phyloP scores from a whole-genome alignment of 306 rosid genomes.

The Purshia tridentata region DNA sequence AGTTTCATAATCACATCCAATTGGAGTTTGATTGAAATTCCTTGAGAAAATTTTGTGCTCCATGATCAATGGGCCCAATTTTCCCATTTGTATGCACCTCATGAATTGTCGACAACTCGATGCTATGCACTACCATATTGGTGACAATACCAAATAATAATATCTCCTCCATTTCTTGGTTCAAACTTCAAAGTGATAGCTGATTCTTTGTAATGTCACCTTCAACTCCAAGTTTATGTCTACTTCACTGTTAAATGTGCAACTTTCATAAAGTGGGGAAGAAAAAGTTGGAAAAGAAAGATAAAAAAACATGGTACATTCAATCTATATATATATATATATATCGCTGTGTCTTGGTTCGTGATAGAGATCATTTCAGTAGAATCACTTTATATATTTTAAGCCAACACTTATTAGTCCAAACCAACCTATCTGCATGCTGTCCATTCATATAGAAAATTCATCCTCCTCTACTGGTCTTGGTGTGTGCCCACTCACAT shows the following conservation, averaged over 20 bases:
- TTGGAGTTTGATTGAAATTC: slow-evolving; percentile 29
- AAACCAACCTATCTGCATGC: slow-evolving; percentile 24
- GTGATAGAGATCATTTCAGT: slow-evolving; percentile 31
- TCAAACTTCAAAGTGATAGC: slow-evolving; percentile 52
- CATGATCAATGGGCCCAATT: slow-evolving; percentile 53
- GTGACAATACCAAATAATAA: slow-evolving; percentile 46
- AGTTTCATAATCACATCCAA: slow-evolving; percentile 20
- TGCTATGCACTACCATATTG: slow-evolving; percentile 46
- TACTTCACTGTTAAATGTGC: slow-evolving; percentile 27
- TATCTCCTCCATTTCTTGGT: slow-evolving; percentile 30
- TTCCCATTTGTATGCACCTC: slow-evolving; percentile 8
- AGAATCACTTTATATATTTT: slow-evolving; percentile 26
- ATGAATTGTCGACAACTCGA: slow-evolving; percentile 50
- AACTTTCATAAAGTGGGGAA: slow-evolving; percentile 34
- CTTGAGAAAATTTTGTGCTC: slow-evolving; percentile 32
- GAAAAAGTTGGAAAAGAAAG: slow-evolving; percentile 8
- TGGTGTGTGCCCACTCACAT: slow-evolving; percentile 49
- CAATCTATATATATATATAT: not conserved
- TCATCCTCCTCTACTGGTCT: slow-evolving; percentile 10
- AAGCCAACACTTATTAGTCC: slow-evolving; percentile 29
- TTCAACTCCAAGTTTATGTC: slow-evolving; percentile 44
- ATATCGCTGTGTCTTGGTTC: slow-evolving; percentile 34
- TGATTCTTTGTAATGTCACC: slow-evolving; percentile 50
- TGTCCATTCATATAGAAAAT: slow-evolving; percentile 34
- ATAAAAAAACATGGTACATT: slow-evolving; percentile 31